Conservation (phyloP, 306 rosid genomes). For the Dryas alaskensis region DNA sequence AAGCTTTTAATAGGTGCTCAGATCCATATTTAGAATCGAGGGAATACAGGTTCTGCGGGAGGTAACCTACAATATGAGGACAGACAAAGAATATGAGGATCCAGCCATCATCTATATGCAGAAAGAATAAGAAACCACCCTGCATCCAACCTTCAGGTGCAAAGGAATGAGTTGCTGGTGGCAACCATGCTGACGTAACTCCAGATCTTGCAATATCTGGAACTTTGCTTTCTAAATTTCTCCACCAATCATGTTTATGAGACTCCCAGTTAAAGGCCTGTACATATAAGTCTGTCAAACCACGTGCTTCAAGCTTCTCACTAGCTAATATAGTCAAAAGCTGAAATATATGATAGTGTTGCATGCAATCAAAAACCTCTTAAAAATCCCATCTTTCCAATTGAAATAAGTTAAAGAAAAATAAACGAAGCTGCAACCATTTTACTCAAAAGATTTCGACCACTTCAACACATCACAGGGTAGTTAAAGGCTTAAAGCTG, state of each 20-base stretch:
- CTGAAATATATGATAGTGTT: slow-evolving; percentile 6
- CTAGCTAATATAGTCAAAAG: slow-evolving; percentile 5
- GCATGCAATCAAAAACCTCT: slow-evolving; percentile 12
- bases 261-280: slow-evolving; percentile 98
- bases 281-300: slow-evolving; percentile 24
- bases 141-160: slow-evolving; percentile 64
- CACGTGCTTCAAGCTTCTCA: neutral
- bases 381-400: neutral
- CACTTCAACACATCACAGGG: neutral
- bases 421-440: neutral
- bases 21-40: slow-evolving; percentile 76
- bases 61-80: slow-evolving; percentile 54
- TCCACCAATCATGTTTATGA: slow-evolving; percentile 79
- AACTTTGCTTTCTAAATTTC: slow-evolving; percentile 61
- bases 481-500: neutral
- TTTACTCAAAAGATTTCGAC: neutral
- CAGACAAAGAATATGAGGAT: slow-evolving; percentile 4
- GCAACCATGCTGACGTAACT: slow-evolving; percentile 87
- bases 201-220: slow-evolving; percentile 74
- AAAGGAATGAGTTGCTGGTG: slow-evolving; percentile 80
- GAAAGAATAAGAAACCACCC: slow-evolving; percentile 10
- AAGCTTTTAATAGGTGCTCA: slow-evolving; percentile 60
- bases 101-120: neutral
- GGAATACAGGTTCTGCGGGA: slow-evolving; percentile 85
- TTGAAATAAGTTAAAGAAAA: neutral